These are phyloP conservation scores for Tagetes erecta DNA, from an alignment of 129 eudicot species.

Conservation along the genomic window DNA sequence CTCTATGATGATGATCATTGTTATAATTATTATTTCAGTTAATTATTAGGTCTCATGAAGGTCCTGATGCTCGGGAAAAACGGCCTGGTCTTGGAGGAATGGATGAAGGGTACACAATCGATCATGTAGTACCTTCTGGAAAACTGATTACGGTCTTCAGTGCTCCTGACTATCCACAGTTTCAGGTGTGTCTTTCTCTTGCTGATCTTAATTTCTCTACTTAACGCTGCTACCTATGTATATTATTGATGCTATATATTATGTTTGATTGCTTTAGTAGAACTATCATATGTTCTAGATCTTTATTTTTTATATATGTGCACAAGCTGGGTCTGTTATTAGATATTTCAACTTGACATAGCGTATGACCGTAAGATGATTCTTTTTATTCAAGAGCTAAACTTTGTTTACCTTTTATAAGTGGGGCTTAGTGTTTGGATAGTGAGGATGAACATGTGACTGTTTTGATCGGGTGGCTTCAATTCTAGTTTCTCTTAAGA, in stretches of 20 bases:
- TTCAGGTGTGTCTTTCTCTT: constrained; percentile 69
- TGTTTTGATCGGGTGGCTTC: neutral
- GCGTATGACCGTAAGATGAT: neutral
- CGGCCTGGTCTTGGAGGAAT: constrained; percentile 84
- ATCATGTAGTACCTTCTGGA: constrained; percentile 95
- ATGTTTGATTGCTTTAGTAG: constrained; percentile 15
- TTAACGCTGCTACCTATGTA: constrained; percentile 18
- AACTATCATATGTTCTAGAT: neutral
- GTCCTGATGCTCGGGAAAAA: constrained; percentile 99
- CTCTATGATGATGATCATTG: neutral
- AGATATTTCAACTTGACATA: neutral
- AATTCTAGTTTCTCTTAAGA: neutral
- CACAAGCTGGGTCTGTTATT: constrained; percentile 4
- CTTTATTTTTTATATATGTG: neutral
- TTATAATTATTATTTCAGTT: constrained; percentile 41
- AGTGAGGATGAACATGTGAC: neutral
- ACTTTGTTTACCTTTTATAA: neutral
- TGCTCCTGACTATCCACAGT: constrained; percentile 99
- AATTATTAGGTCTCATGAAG: constrained; percentile 96
- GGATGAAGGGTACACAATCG: constrained; percentile 89
- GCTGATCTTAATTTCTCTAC: constrained; percentile 12
- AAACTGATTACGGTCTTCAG: constrained; percentile 88
- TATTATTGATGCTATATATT: constrained; percentile 12
- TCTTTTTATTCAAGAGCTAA: neutral
- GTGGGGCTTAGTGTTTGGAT: neutral